Percentiles rank a stretch among this genome's conserved stretches.
Evolutionary conservation across 2,329 filamentous ascomycete species (phyloP).

Genomic region (Scopulariopsis brevicaulis): DNA sequence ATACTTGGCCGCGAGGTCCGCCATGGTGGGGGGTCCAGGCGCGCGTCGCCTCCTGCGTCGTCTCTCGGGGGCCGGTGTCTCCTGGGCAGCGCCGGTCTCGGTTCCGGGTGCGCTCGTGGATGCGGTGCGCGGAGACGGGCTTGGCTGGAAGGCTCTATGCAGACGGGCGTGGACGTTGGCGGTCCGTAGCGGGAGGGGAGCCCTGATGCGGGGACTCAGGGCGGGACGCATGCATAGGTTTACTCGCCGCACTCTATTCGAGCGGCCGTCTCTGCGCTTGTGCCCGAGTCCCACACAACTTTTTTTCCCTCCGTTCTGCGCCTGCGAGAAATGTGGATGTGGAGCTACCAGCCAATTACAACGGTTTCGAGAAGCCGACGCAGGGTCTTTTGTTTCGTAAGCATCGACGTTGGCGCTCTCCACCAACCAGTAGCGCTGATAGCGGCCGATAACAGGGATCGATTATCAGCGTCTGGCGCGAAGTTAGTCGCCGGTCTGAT

Average conservation of each 20-base stretch:
- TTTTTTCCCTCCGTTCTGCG: background rate
- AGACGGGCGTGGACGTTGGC: background rate
- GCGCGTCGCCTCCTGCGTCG: background rate
- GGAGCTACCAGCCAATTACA: too few relatives aligned
- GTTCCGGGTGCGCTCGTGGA: background rate
- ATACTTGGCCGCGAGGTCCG: constrained; percentile 33
- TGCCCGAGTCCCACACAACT: background rate
- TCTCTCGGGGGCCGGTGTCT: background rate
- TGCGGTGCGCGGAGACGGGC: background rate
- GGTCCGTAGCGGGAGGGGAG: background rate
- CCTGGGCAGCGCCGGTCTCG: background rate
- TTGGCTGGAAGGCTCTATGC: background rate
- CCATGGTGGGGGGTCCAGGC: constrained; percentile 13
- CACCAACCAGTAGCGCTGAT: background rate
- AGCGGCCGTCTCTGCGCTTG: background rate
- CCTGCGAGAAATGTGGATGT: too few relatives aligned
- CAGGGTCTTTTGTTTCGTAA: background rate
- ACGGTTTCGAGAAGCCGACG: too few relatives aligned
- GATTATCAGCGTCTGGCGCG: background rate
- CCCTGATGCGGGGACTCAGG: background rate
- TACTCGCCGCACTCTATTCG: background rate
- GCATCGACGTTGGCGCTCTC: background rate
- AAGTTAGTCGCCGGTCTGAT: background rate
- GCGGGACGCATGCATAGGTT: constrained; percentile 1
- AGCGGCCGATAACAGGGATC: background rate